These are phyloP conservation scores for Aegilops speltoides DNA, from an alignment of 176 grass and related monocot genomes.

Conservation along the genomic window DNA sequence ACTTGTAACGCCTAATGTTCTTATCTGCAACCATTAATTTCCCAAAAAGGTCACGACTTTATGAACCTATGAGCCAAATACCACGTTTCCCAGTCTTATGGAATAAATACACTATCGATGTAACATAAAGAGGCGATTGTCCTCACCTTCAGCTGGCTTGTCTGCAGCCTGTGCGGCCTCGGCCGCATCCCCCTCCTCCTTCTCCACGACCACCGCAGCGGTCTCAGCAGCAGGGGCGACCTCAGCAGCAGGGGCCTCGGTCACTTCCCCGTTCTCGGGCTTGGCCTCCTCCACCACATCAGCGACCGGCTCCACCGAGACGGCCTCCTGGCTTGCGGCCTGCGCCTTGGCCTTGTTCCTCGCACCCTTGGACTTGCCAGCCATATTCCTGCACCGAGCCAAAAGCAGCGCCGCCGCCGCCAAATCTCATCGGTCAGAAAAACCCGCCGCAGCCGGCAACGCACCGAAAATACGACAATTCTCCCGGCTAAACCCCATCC, in stretches of 20 bases:
- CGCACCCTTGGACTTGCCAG: slow-evolving; percentile 83
- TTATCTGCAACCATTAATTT: background rate
- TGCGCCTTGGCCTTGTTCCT: slow-evolving; percentile 68
- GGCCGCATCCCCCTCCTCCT: slow-evolving; percentile 25
- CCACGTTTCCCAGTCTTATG: background rate
- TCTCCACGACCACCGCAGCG: slow-evolving; percentile 2
- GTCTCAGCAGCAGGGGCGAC: slow-evolving; percentile 20
- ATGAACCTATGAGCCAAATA: background rate
- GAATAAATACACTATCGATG: background rate
- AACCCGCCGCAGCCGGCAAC: background rate
- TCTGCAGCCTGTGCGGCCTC: slow-evolving; percentile 19
- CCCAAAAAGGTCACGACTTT: background rate
- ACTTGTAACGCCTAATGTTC: background rate
- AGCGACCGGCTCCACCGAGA: slow-evolving; percentile 21
- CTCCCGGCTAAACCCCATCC: background rate
- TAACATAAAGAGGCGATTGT: background rate
- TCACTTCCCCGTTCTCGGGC: slow-evolving; percentile 49
- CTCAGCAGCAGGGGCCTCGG: slow-evolving; percentile 27
- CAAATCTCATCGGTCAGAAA: slow-evolving; percentile 26
- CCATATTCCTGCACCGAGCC: slow-evolving; percentile 55
- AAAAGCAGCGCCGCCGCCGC: background rate
- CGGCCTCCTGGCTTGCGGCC: slow-evolving; percentile 16
- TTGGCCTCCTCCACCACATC: slow-evolving; percentile 22
- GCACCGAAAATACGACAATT: background rate
- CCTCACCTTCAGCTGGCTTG: slow-evolving; percentile 63